Percentiles rank a stretch among this genome's conserved stretches.
Evolutionary conservation across 116 monocot species (phyloP).

Genomic region (Zostera marina): DNA sequence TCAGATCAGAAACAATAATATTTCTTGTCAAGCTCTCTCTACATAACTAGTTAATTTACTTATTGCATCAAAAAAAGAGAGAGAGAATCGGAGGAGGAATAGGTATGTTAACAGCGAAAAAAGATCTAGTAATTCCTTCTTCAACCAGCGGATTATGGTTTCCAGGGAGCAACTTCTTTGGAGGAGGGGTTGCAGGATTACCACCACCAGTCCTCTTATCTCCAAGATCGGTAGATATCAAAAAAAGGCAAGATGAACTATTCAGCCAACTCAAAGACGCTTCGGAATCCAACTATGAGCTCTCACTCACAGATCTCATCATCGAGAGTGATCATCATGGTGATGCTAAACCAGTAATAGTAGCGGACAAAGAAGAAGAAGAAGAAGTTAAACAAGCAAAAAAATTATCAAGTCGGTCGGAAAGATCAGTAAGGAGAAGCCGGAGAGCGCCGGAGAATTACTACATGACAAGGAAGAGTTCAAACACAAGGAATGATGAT

Average conservation of each 20-base stretch:
- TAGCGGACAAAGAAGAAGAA: background rate
- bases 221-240: slow-evolving; percentile 8
- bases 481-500: slow-evolving; percentile 4
- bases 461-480: background rate
- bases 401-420: background rate
- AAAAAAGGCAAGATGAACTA: slow-evolving; percentile 10
- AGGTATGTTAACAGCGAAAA: background rate
- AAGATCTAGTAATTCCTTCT: background rate
- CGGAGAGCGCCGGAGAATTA: background rate
- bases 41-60: no score
- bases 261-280: slow-evolving; percentile 7
- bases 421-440: background rate
- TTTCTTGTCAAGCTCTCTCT: no score
- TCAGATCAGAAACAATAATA: no score
- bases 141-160: slow-evolving; percentile 2
- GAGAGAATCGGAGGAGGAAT: no score
- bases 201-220: background rate
- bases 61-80: no score
- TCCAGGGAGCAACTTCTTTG: slow-evolving; percentile 10
- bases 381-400: background rate
- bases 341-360: no score
- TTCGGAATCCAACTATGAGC: slow-evolving; percentile 14
- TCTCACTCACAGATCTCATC: slow-evolving; percentile 16
- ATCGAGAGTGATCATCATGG: background rate
- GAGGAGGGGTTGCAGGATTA: background rate